A percentile compares a stretch with the other conserved stretches of the same genome.
Evolutionary conservation across 2,329 filamentous ascomycete species (phyloP).

Genomic region (Onygenales sp.): DNA sequence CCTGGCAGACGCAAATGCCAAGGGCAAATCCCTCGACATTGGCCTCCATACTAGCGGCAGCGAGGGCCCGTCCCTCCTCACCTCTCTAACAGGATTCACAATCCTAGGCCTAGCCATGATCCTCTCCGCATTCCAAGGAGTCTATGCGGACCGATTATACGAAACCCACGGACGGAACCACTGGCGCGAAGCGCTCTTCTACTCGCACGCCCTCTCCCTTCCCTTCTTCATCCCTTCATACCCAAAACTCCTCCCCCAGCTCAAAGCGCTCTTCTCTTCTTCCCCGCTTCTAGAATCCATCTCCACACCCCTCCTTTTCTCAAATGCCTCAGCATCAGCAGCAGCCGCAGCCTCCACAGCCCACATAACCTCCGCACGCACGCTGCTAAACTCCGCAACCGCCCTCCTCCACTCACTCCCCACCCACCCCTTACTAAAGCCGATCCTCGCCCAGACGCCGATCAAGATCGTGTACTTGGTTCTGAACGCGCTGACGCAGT

Average conservation of each 20-base stretch:
- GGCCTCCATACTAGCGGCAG: slow-evolving; percentile 24
- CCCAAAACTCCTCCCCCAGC: slow-evolving; percentile 26
- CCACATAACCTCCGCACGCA: slow-evolving; percentile 38
- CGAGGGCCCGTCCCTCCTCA: slow-evolving; percentile 28
- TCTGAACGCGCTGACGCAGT: slow-evolving; percentile 68
- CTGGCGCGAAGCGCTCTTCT: slow-evolving; percentile 95
- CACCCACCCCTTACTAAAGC: slow-evolving; percentile 13
- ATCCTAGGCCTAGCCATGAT: slow-evolving; percentile 84
- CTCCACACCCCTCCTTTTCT: neutral
- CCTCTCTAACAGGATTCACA: slow-evolving; percentile 54
- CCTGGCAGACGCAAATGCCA: slow-evolving; percentile 77
- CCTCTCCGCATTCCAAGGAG: slow-evolving; percentile 84
- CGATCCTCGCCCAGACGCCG: slow-evolving; percentile 21
- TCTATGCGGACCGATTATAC: slow-evolving; percentile 91
- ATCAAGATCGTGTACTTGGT: slow-evolving; percentile 30
- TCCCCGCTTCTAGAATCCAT: slow-evolving; percentile 22
- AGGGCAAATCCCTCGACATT: slow-evolving; percentile 42
- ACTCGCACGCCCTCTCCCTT: slow-evolving; percentile 54
- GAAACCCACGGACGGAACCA: slow-evolving; percentile 66
- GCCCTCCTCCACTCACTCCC: slow-evolving; percentile 18
- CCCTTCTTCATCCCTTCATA: slow-evolving; percentile 34
- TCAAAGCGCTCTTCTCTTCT: slow-evolving; percentile 24
- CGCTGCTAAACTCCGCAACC: slow-evolving; percentile 51
- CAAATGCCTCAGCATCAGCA: slow-evolving; percentile 3
- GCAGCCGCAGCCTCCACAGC: neutral